A percentile compares a stretch with the other conserved stretches of the same genome.
phyloP scores from a whole-genome alignment of 352 stramenopile genomes.

The Pythium brassicae region DNA sequence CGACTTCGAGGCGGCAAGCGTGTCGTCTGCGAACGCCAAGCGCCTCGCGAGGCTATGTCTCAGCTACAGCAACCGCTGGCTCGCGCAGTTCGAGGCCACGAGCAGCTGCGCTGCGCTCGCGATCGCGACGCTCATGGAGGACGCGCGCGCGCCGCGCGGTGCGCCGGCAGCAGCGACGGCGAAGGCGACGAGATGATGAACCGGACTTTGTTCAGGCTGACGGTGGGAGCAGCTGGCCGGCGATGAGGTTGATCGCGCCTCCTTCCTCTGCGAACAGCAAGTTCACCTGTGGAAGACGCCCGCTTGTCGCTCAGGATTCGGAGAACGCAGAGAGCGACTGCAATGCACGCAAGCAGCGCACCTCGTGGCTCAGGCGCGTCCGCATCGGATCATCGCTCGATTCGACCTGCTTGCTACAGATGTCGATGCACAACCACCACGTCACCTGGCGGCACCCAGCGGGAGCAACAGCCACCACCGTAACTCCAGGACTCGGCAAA shows the following conservation, averaged over 20 bases:
- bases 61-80: slow-evolving; percentile 90
- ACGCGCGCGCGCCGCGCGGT: slow-evolving; percentile 25
- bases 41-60: slow-evolving; percentile 87
- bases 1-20: slow-evolving; percentile 73
- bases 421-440: neutral
- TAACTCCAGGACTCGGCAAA: too few relatives aligned
- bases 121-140: slow-evolving; percentile 69
- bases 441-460: neutral
- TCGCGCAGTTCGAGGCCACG: slow-evolving; percentile 85
- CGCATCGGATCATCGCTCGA: slow-evolving; percentile 5
- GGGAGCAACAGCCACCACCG: neutral
- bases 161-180: too few relatives aligned
- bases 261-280: slow-evolving; percentile 36
- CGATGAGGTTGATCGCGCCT: neutral
- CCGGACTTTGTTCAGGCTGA: neutral
- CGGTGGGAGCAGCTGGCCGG: neutral
- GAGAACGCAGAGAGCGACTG: too few relatives aligned
- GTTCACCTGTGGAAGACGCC: slow-evolving; percentile 9
- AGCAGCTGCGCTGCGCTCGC: slow-evolving; percentile 66
- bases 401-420: slow-evolving; percentile 7
- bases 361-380: slow-evolving; percentile 5
- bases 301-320: too few relatives aligned
- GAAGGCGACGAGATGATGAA: neutral
- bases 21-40: slow-evolving; percentile 82
- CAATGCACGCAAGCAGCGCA: neutral